Percentiles rank a stretch among this genome's conserved stretches.
Evolutionary conservation across 768 basidiomycete species (phyloP).

Genomic region (Tubosaeta brunneosetosa): DNA sequence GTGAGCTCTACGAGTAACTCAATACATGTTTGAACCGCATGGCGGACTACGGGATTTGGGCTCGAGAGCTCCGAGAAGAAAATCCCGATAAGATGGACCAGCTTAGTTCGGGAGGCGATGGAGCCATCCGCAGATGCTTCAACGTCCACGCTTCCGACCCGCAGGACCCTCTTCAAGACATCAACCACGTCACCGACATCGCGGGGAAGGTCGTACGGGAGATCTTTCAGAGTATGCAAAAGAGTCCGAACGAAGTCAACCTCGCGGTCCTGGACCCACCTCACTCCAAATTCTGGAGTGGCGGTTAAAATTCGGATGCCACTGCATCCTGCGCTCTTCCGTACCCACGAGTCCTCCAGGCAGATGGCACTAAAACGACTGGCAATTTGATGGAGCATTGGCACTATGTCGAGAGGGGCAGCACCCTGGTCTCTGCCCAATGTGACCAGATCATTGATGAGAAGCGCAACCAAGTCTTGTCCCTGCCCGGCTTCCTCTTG

Average conservation of each 20-base stretch:
- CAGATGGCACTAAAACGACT: constrained; percentile 82
- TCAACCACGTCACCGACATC: constrained; percentile 75
- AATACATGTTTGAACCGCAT: constrained; percentile 79
- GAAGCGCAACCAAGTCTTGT: constrained; percentile 51
- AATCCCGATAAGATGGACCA: constrained; percentile 70
- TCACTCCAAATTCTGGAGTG: constrained; percentile 64
- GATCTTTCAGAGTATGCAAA: constrained; percentile 89
- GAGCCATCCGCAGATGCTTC: constrained; percentile 44
- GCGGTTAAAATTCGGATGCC: constrained; percentile 80
- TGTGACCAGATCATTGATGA: constrained; percentile 64
- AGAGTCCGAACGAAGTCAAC: constrained; percentile 87
- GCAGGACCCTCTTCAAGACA: constrained; percentile 65
- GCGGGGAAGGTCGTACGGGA: constrained; percentile 82
- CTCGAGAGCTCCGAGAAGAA: constrained; percentile 88
- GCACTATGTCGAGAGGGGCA: constrained; percentile 51
- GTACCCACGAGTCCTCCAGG: constrained; percentile 85
- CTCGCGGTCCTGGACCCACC: constrained; percentile 83
- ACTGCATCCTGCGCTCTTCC: constrained; percentile 83
- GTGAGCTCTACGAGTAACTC: constrained; percentile 70
- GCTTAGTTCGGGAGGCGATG: constrained; percentile 44
- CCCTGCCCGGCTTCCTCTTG: constrained; percentile 56
- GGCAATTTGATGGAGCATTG: constrained; percentile 76
- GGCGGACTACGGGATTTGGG: constrained; percentile 78
- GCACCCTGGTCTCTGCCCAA: constrained; percentile 47
- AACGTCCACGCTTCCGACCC: constrained; percentile 50